Base-by-base conservation (phyloP, 306 rosid species). In the Abrus pulchellus region DNA sequence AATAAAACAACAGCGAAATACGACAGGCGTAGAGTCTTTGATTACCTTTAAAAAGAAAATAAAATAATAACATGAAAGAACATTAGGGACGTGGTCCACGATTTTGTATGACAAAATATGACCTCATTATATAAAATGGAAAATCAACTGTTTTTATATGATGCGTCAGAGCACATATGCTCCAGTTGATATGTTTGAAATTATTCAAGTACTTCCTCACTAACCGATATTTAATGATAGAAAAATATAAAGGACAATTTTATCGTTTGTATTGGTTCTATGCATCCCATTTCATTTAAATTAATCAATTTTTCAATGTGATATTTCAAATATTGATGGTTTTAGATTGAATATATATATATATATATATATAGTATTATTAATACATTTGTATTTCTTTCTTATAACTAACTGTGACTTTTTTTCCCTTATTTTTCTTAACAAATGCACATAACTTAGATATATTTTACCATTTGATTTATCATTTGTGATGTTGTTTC, bases 111-210 rank as follows among this genome's bases (percentile, higher is more conserved):
- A 73, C 63, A 29, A 61, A 28, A 45, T 32, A 47, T 60, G 69
- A 74, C 9, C 14, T 54, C 50, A 36, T 75, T 75, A 7, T 56
- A 56, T 29, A 7, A 57, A 57, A 32, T 28, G 14, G 30, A 7
- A 57, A 28, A 57, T 57, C 30, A 57, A 12, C 29, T 33, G 45
- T 32, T 59, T 74, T 57, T 33, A 29, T 32, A 61, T 62, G 61
- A 61, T 75, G 72, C 49, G 71, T 75, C 80, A 75, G 47, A 61
- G 27, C 9, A 75, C 78, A 75, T 33, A 75, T 57, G 55, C 69
- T 43, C 68, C 3, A 57, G 44, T 62, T 54, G 40, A 72, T 54
- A 34, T 36, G 59, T 3, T 75, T 8, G 4, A 45, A 47, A 60
- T 57, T 74, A 63, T 29, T 41, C 59, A 47, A 13, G 52, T 38